Base-by-base conservation (phyloP, 2,329 filamentous ascomycete genomes). In the Emmonsiellopsis sp. region DNA sequence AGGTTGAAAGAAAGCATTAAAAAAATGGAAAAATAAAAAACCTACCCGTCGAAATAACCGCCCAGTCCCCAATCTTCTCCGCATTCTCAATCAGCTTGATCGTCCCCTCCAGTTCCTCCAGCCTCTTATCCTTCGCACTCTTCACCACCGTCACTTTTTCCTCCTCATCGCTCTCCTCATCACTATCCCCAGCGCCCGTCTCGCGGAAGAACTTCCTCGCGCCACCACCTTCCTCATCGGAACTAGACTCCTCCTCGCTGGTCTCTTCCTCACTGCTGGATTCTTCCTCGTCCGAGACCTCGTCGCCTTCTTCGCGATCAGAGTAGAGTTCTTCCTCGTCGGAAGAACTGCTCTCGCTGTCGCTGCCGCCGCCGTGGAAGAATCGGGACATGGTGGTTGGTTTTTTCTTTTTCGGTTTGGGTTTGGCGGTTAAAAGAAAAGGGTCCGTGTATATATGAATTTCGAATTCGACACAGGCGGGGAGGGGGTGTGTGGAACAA, bases 61-160 rank as follows among this genome's bases (percentile, higher is more conserved):
- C 87, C 93, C 93, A 98, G 75, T 98, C 93, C 67, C 88, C 90
- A 68, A 97, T 98, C 80, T 95, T 97, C 73, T 93, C 81, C 58
- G 89, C 91, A 76, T 98, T 98, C 70, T 97, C 91, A 67, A 98
- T 97, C 67, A 87, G 76, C 71, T 87, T 86, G 66, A 97, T 87
- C 43, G 85, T 95, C 56, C 83, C 81, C 72, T 98, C 92, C 57
- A 98, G 80, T 73, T 97, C 94, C 67, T 96, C 92, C 61, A 89
- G 80, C 58, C 93, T 84, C 82, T 98, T 98, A 78, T 97, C 90
- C 76, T 97, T 97, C 66, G 92, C 91, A 73, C 90, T 96, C 81
- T 95, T 96, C 67, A 97, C 87, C 64, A 93, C 83, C 65, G 86
- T 89, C 60, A 85, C 83, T 61, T 83, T 82, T 60, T 96, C 92